These are phyloP conservation scores for Pseudogymnoascus sp. DNA, from an alignment of 2,329 filamentous ascomycete species.

Conservation along the genomic window DNA sequence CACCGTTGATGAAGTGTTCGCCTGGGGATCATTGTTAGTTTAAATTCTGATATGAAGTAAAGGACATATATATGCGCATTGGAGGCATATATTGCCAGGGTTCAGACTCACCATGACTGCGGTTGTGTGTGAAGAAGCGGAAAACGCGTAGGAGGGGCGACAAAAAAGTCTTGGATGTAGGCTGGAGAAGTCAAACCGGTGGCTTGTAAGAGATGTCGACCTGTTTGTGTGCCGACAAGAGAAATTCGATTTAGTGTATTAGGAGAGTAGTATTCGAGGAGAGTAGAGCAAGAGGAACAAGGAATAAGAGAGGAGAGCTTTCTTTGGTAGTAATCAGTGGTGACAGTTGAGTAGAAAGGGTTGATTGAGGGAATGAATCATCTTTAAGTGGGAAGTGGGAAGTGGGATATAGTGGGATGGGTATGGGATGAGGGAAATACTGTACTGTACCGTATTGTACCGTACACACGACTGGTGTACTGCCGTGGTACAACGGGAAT, in stretches of 20 bases:
- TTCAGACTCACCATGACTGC: slow-evolving; percentile 13
- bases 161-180: slow-evolving; percentile 4
- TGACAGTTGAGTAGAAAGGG: neutral
- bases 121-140: slow-evolving; percentile 10
- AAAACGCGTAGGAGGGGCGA: slow-evolving; percentile 6
- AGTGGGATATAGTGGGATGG: neutral
- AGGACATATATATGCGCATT: neutral
- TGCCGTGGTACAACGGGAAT: neutral
- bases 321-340: neutral
- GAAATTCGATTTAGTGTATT: slow-evolving; percentile 1
- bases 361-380: slow-evolving; percentile 9
- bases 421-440: slow-evolving; percentile 5
- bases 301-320: neutral
- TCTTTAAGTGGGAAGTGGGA: slow-evolving; percentile 7
- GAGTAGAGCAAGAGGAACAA: neutral
- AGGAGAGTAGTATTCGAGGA: neutral
- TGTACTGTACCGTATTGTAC: neutral
- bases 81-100: neutral
- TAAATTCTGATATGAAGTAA: slow-evolving; percentile 14
- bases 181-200: slow-evolving; percentile 7
- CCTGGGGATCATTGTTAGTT: slow-evolving; percentile 20
- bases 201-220: neutral
- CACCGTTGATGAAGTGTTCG: slow-evolving; percentile 22
- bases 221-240: neutral
- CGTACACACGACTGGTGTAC: neutral